Evolutionary conservation across 2,329 filamentous ascomycete species (phyloP), one percentile per base, ranked within the genome.

Genomic region (Thermoascus crustaceus): DNA sequence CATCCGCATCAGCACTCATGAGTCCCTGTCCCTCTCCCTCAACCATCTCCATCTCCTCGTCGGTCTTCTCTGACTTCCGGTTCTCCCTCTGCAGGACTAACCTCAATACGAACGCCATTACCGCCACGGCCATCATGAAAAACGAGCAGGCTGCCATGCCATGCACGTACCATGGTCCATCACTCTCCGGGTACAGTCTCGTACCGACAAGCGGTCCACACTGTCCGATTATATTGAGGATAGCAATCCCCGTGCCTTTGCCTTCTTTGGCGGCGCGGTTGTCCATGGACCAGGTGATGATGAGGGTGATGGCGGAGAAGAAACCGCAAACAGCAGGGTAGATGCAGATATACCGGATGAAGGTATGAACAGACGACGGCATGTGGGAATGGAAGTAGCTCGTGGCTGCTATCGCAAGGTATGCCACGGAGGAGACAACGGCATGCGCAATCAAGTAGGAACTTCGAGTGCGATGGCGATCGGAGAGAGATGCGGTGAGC

Each of bases 251-350:
- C 1, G 77, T 77, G 0, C 85, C 85, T 46, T 83, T 82, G 5
- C 77, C 75, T 34, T 74, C 75, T 42, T 80, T 76, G 8, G 69
- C 77, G 35, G 73, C 64, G 54, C 91, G 84, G 58, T 94, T 94
- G 54, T 94, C 93, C 52, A 94, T 75, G 22, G 76, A 85, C 87
- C 87, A 94, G 2, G 85, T 82, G 38, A 94, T 83, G 46, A 88
- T 81, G 20, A 94, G 71, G 0, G 85, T 86, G 38, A 94, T 82
- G 13, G 85, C 82, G 40, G 75, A 79, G 67, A 94, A 89, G 61
- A 94, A 91, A 3, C 87, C 87, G 1, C 78, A 67, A 2, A 80
- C 75, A 2, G 87, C 85, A 0, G 85, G 85, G 55, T 82, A 94
- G 5, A 94, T 72, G 37, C 79, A 82, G 4, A 80, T 49, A 52